Base-by-base conservation (phyloP, 2,329 filamentous ascomycete species). In the Didymella lethalis region DNA sequence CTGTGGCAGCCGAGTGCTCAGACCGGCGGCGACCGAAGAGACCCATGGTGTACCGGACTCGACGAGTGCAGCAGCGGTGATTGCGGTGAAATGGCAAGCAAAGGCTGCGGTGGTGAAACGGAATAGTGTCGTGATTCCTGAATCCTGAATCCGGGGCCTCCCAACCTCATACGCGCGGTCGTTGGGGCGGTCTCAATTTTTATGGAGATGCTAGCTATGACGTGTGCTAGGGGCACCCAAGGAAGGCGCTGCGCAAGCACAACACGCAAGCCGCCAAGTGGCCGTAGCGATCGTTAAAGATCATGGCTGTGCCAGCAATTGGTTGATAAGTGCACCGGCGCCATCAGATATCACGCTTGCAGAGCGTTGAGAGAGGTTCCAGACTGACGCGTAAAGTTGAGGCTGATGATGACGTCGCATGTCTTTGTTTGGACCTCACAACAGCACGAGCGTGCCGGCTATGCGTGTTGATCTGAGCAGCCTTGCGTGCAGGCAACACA, bases 21-120 rank as follows among this genome's bases (percentile, higher is more conserved):
- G 63, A 70, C 36, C 57, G 55, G 32, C 64, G 67, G 46, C 69
- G 71, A 47, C 59, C 59, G 62, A 73, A 75, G 59, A 75, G 62
- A 43, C 55, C 49, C 55, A 47, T 48, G 29, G 1, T 48, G 31
- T 52, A 32, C 44, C 51, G 52, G 44, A 45, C 23, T 29, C 20
- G 26, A 32, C 54, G 26, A 46, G n/a, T 46, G 25, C 40, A 38
- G 32, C 12, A 31, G 32, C 25, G 31, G 16, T 20, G 25, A 47
- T 29, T 50, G 23, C 38, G 18, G 38, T 18, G 31, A 26, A 43
- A 29, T 36, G 45, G 20, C 16, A 54, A 48, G 46, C 48, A 54
- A 45, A 54, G 41, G 41, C 44, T 43, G 49, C 46, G 54, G 56
- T 59, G 44, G 46, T 47, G 32, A 54, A 31, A 54, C 48, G 36